A percentile compares a stretch with the other conserved stretches of the same genome.
Evolutionary conservation across 257 asterid genomes (phyloP).

Genomic region (Solanum corneliomulleri): DNA sequence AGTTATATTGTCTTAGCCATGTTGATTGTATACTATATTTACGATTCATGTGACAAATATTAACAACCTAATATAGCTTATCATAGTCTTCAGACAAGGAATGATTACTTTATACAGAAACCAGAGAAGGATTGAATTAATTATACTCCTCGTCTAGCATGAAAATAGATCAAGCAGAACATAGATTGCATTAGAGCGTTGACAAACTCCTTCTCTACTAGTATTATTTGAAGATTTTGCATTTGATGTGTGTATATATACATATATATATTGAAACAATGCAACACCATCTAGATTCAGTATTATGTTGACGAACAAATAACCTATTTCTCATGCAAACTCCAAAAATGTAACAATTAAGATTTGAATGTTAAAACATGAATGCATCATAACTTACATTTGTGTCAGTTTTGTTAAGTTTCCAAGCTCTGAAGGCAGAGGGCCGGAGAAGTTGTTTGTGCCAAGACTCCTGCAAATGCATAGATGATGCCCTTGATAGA

Average conservation of each 20-base stretch:
- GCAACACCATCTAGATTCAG: neutral
- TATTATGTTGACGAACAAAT: neutral
- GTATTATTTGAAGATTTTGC: neutral
- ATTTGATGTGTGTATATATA: neutral
- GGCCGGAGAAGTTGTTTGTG: constrained; percentile 69
- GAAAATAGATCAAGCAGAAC: neutral
- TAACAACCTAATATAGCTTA: neutral
- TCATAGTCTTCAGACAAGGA: neutral
- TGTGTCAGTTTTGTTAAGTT: constrained; percentile 34
- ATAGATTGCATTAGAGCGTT: neutral
- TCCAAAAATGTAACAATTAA: neutral
- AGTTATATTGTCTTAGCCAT: neutral
- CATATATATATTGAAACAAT: neutral
- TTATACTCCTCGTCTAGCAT: neutral
- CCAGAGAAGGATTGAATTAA: neutral
- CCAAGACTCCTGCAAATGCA: constrained; percentile 27
- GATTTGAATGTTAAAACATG: neutral
- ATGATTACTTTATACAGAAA: neutral
- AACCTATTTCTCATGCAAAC: neutral
- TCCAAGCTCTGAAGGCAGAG: constrained; percentile 69
- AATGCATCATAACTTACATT: constrained; percentile 26
- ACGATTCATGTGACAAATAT: neutral
- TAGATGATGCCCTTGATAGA: neutral
- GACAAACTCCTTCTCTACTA: neutral
- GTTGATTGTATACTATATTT: neutral